Percentiles rank a stretch among this genome's conserved stretches.
Conservation (phyloP, 148 eudicot genomes). For the Dysphania ambrosioides region DNA sequence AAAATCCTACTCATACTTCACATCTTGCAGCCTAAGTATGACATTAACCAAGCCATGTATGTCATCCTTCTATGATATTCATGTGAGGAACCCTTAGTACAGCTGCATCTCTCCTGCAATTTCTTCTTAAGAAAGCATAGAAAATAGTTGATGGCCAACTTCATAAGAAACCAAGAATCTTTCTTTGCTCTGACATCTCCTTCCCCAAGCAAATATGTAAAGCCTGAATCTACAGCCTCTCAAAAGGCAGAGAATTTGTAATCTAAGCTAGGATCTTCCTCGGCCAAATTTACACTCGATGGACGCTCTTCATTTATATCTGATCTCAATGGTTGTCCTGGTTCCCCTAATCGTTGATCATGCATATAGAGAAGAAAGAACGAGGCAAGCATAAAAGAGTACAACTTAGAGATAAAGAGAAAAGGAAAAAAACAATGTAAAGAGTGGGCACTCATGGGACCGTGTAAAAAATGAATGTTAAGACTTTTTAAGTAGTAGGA, state of each 20-base stretch:
- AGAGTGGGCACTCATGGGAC: no score
- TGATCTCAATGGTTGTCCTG: constrained; percentile 19
- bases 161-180: constrained; percentile 71
- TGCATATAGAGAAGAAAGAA: no score
- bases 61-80: constrained; percentile 78
- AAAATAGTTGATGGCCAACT: constrained; percentile 78
- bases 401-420: no score
- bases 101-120: constrained; percentile 89
- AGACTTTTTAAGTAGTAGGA: no score
- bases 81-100: constrained; percentile 81
- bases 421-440: no score
- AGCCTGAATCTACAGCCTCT: constrained; percentile 79
- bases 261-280: constrained; percentile 70
- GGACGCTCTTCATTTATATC: constrained; percentile 31
- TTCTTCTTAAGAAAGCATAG: constrained; percentile 75
- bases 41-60: constrained; percentile 59
- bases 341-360: constrained; percentile 32
- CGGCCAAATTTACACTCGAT: constrained; percentile 41
- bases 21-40: no score
- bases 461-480: no score
- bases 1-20: no score
- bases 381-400: no score
- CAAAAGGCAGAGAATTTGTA: constrained; percentile 70
- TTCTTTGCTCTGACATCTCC: constrained; percentile 85
- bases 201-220: constrained; percentile 80